Base-by-base conservation (phyloP, 2,329 filamentous ascomycete genomes). In the Stagonosporopsis chrysanthemi region DNA sequence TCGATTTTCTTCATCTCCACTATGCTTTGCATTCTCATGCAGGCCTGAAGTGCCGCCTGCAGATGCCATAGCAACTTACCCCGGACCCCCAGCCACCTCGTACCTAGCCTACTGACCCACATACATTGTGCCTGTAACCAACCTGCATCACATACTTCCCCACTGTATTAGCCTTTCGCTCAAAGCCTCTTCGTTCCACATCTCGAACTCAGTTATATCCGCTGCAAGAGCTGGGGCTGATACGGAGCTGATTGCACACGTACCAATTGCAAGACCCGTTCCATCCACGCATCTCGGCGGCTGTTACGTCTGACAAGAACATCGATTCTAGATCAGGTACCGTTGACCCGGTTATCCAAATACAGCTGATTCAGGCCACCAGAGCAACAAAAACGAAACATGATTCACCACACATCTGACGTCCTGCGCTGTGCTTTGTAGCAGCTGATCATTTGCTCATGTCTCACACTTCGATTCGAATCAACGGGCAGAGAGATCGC, bases 251-350 rank as follows among this genome's bases (percentile, higher is more conserved):
- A 47, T 8, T 8, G 26, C 39, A 31, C 9, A 43, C 14, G 24
- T 24, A 39, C 23, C 39, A 17, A 15, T 11, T 2, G 22, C 12
- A 12, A 48, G 39, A 48, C 31, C 43, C 33, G 29, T 29, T 38
- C 1, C 9, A 26, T 38, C 31, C 39, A 31, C 33, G 19, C 36
- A 38, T 24, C 42, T 43, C 42, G 24, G 36, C 33, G 47, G 47
- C 42, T 56, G 53, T 50, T 47, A 51, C 47, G 53, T 56, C 35
- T 46, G 35, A 51, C 53, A 51, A 38, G 17, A 51, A 19, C 36
- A 51, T 51, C 26, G 41, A 46, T 31, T 43, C 12, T 12, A 42
- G 42, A 26, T n/a, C 36, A 38, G 36, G 42, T 35, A 51, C 36
- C 29, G 36, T 19, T 42, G 22, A 14, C 26, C 42, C 36, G 42